Evolutionary conservation across 805 yeast genomes (phyloP), one percentile per base, ranked within the genome.

Genomic region (Metschnikowia lunata): DNA sequence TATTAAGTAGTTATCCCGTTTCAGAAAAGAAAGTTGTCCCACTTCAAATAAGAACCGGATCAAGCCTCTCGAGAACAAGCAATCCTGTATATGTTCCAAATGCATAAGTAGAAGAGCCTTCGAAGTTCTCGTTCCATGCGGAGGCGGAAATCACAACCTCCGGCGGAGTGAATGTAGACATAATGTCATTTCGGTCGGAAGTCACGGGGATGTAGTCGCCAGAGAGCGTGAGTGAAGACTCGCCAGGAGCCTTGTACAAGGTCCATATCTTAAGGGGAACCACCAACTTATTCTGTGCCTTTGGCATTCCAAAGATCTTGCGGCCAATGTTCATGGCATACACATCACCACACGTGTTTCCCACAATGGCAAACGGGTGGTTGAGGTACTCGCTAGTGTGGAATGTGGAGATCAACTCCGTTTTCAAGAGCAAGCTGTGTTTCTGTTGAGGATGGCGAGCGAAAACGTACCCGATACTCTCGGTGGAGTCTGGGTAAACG

Each of bases 71-170:
- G 12, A 80, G 43, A 0, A 82, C 54, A 3, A 82, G 44, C 13
- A 82, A 50, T 0, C 86, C 87, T 2, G 73, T 57, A 3, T 72
- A 67, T 0, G 77, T 63, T 1, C 78, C 80, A 2, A 78, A 79
- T 1, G 80, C 78, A 53, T 79, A 78, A 63, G 76, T 31, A 58
- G 80, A 46, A 69, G 82, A 48, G 46, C 63, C 57, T 31, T 37
- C 46, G 3, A 58, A 37, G 39, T 67, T 71, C 43, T 77, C 83
- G 57, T 75, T 76, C 93, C 91, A 85, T 23, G 74, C 73, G 1
- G 78, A 40, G 2, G 75, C 52, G 0, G 80, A 71, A 7, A 85
- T 62, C 12, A 68, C 60, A 1, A 80, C 71, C 11, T 76, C 74
- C 4, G 75, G 69, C 1, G 87, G 81, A 40, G 72, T 72, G 5